Evolutionary conservation across 192 early-diverging fungal species (phyloP).

Genomic region (Oehlia diaphana): DNA sequence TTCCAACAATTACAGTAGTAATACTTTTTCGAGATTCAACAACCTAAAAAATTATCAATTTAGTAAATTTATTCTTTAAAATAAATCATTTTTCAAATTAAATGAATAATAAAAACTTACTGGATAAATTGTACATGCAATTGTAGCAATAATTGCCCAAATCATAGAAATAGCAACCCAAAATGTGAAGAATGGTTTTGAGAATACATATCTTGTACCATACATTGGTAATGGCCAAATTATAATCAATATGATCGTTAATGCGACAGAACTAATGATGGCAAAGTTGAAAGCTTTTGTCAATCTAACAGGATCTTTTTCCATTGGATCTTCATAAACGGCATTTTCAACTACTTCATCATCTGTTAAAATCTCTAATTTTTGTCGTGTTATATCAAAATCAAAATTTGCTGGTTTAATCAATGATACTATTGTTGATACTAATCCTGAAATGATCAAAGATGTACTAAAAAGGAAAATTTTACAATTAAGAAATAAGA

Average conservation of each 20-base stretch:
- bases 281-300: constrained; percentile 62
- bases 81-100: too few relatives aligned
- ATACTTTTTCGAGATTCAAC: too few relatives aligned
- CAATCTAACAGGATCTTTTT: constrained; percentile 43
- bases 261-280: constrained; percentile 44
- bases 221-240: constrained; percentile 77
- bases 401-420: background rate
- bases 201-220: constrained; percentile 62
- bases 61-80: too few relatives aligned
- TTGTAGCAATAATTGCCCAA: constrained; percentile 58
- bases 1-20: too few relatives aligned
- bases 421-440: constrained; percentile 33
- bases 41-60: too few relatives aligned
- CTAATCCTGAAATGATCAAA: constrained; percentile 37
- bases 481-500: too few relatives aligned
- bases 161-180: constrained; percentile 66
- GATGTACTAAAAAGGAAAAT: constrained; percentile 15
- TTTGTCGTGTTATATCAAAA: constrained; percentile 18
- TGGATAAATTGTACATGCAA: constrained; percentile 61
- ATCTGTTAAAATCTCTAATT: constrained; percentile 21
- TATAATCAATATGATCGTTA: constrained; percentile 61
- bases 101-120: constrained; percentile 18
- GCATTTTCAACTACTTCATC: constrained; percentile 40
- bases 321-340: constrained; percentile 24
- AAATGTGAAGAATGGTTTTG: constrained; percentile 64